Evolutionary conservation across 2,329 filamentous ascomycete genomes (phyloP).

Genomic region (Trichoderma sp.): DNA sequence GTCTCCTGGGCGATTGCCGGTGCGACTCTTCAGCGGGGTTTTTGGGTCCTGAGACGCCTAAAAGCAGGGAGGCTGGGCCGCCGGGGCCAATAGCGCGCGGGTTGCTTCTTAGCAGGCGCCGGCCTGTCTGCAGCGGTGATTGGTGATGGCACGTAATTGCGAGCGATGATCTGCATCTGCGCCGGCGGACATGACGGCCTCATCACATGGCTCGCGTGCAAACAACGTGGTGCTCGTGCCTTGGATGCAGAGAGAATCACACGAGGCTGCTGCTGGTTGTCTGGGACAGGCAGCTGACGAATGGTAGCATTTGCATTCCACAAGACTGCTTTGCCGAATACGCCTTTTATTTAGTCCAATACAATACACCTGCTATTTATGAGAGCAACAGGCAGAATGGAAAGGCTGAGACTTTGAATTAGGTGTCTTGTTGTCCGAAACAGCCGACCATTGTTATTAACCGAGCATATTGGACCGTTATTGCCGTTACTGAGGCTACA

Average conservation of each 20-base stretch:
- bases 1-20: conserved; percentile 1
- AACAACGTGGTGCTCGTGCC: not conserved
- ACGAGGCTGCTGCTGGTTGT: not conserved
- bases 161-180: conserved; percentile 7
- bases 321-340: not conserved
- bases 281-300: conserved; percentile 18
- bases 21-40: conserved; percentile 22
- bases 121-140: not conserved
- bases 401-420: not conserved
- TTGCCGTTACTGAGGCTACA: not conserved
- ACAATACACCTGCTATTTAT: too few species aligned
- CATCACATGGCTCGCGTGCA: conserved; percentile 5
- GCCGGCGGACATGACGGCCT: not conserved
- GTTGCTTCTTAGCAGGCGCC: not conserved
- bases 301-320: conserved; percentile 5
- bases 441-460: not conserved
- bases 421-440: not conserved
- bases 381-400: too few species aligned
- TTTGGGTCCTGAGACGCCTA: conserved; percentile 18
- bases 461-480: not conserved
- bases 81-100: conserved; percentile 13
- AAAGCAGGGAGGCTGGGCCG: conserved; percentile 24
- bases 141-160: not conserved
- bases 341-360: too few species aligned
- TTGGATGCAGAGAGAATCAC: not conserved